These are phyloP conservation scores for Firmiana major DNA, from an alignment of 345 rosid genomes.

Conservation along the genomic window DNA sequence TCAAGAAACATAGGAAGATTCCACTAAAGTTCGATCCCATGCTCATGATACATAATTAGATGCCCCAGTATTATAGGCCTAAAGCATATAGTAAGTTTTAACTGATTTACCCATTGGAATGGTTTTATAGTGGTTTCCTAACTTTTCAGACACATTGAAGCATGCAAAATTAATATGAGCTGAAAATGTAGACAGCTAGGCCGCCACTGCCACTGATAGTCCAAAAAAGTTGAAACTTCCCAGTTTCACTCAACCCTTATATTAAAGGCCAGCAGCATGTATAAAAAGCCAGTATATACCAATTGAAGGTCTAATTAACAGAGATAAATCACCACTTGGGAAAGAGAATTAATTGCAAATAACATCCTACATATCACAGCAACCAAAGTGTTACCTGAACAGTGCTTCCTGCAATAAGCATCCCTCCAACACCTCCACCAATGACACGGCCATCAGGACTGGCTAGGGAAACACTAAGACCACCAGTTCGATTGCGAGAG, in stretches of 20 bases:
- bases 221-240: neutral
- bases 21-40: neutral
- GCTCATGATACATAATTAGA: neutral
- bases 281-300: neutral
- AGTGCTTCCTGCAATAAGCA: constrained; percentile 84
- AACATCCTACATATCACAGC: neutral
- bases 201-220: too few species aligned
- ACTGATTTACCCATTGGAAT: neutral
- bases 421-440: constrained; percentile 90
- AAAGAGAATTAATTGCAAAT: neutral
- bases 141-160: neutral
- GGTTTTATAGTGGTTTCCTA: neutral
- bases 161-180: neutral
- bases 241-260: neutral
- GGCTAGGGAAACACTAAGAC: constrained; percentile 83
- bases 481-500: constrained; percentile 58
- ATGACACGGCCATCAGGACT: constrained; percentile 92
- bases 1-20: neutral
- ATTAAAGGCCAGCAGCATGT: neutral
- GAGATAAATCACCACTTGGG: neutral
- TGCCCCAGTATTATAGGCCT: neutral
- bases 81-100: neutral
- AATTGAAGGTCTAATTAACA: neutral
- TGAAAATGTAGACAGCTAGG: neutral
- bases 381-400: constrained; percentile 59